Conservation (phyloP, 805 yeast genomes). For the Wickerhamomyces xylosicus region DNA sequence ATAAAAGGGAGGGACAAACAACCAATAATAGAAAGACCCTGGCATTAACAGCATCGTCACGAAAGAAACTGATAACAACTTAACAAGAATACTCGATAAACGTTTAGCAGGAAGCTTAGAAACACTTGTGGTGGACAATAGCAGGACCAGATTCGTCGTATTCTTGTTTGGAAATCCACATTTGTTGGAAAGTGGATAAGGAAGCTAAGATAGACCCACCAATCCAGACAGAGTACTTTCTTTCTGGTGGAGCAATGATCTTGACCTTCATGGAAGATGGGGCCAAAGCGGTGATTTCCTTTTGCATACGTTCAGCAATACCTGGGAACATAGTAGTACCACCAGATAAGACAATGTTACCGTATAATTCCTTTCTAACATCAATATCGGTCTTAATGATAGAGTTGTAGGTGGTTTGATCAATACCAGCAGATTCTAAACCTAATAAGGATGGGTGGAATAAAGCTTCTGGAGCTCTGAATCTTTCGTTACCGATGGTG, state of each 20-base stretch:
- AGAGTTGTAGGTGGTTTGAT: conserved; percentile 68
- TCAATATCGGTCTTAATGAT: conserved; percentile 99
- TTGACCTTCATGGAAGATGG: conserved; percentile 99
- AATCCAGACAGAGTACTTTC: conserved; percentile 99
- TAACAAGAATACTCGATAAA: neutral
- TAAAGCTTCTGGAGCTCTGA: conserved; percentile 99
- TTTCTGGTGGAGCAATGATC: conserved; percentile 98
- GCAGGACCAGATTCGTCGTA: conserved; percentile 99
- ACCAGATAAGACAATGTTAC: conserved; percentile 99
- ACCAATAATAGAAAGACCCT: neutral
- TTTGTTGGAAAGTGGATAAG: conserved; percentile 98
- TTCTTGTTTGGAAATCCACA: conserved; percentile 99
- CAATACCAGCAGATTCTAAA: conserved; percentile 97
- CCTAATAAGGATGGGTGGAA: conserved; percentile 94
- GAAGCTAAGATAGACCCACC: conserved; percentile 99
- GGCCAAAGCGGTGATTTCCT: conserved; percentile 98
- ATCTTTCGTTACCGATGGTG: conserved; percentile 99
- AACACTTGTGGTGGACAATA: conserved; percentile 61
- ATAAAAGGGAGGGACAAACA: neutral
- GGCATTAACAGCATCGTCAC: neutral
- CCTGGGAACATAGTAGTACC: conserved; percentile 99
- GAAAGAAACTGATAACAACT: neutral
- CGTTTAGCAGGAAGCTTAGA: conserved; percentile 20
- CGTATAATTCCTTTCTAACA: conserved; percentile 97
- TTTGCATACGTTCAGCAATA: conserved; percentile 99